Conservation (phyloP, 1,284 basidiomycete genomes). For the Austroboletus niveus region DNA sequence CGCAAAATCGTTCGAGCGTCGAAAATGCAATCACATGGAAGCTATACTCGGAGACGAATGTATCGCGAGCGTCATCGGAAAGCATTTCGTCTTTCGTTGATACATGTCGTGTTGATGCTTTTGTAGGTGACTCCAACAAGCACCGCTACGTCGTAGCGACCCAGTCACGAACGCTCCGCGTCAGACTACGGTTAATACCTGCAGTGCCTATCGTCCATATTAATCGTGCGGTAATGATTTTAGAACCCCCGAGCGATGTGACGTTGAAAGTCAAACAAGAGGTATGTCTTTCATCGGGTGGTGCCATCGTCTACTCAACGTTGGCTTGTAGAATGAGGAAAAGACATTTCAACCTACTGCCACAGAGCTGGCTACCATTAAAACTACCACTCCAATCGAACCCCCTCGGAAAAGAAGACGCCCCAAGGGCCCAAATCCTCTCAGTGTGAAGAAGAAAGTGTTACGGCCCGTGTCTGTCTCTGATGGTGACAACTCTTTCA, state of each 20-base stretch:
- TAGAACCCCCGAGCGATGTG: slow-evolving; percentile 80
- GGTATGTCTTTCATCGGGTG: slow-evolving; percentile 38
- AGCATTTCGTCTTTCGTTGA: slow-evolving; percentile 27
- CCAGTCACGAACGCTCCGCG: slow-evolving; percentile 69
- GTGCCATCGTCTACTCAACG: slow-evolving; percentile 1
- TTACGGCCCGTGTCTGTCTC: background rate
- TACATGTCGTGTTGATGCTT: slow-evolving; percentile 12
- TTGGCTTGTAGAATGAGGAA: slow-evolving; percentile 49
- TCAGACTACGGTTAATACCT: slow-evolving; percentile 65
- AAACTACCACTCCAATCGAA: slow-evolving; percentile 33
- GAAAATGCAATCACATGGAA: slow-evolving; percentile 93
- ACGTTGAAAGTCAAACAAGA: slow-evolving; percentile 69
- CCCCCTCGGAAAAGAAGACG: slow-evolving; percentile 64
- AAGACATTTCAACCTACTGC: slow-evolving; percentile 46
- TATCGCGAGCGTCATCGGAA: slow-evolving; percentile 78
- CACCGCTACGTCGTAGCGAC: slow-evolving; percentile 88
- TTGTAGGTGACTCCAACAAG: slow-evolving; percentile 79
- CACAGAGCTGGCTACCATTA: slow-evolving; percentile 44
- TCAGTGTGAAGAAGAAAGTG: slow-evolving; percentile 89
- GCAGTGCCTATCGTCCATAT: slow-evolving; percentile 87
- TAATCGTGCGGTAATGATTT: slow-evolving; percentile 86
- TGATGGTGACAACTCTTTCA: background rate
- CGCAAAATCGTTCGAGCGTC: slow-evolving; percentile 89
- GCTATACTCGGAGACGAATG: slow-evolving; percentile 84
- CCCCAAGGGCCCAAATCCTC: slow-evolving; percentile 88